Evolutionary conservation across 2,329 filamentous ascomycete species (phyloP), one percentile per base, ranked within the genome.

Genomic region (Aspergillus sp.): DNA sequence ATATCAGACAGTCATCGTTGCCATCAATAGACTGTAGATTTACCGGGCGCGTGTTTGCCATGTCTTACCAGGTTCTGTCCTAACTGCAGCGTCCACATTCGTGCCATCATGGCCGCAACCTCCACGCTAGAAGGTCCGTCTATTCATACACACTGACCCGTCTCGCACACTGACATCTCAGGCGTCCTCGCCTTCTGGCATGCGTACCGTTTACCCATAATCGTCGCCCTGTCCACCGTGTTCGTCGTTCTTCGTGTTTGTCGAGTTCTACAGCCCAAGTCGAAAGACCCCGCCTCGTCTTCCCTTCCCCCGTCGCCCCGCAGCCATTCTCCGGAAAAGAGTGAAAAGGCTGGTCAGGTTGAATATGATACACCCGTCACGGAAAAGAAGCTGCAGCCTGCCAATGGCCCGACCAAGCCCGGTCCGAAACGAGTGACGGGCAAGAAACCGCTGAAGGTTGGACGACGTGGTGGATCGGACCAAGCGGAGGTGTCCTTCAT

Each of bases 171-270:
- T 33, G 30, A 29, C 12, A 6, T 8, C 6, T 27, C 27, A 73
- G 70, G 62, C 45, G 41, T 68, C 7, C 54, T 73, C 47, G 60
- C 63, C 50, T 47, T 67, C 48, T 77, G 74, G 74, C 74, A 77
- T 58, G 55, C 60, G 12, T 69, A 73, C 57, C 70, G 74, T 51
- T 59, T 73, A 26, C 66, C 68, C 8, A 57, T 76, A 35, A 62
- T 77, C 35, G 49, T 74, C 36, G 61, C 63, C 9, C 57, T 68
- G 32, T 60, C 65, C 29, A 63, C 63, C 3, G 50, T 67, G 26
- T 54, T 73, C 5, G 50, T 73, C 35, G 51, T 65, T 27, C 10
- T 63, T 5, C 54, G 52, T 38, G 47, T 49, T 29, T 61, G 59
- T 51, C 55, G 56, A 42, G 56, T 45, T 34, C 44, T 55, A 12